Percentiles rank a stretch among this genome's conserved stretches.
These are phyloP conservation scores for Debaryomyces castellii DNA, from an alignment of 805 yeast genomes.

Conservation along the genomic window DNA sequence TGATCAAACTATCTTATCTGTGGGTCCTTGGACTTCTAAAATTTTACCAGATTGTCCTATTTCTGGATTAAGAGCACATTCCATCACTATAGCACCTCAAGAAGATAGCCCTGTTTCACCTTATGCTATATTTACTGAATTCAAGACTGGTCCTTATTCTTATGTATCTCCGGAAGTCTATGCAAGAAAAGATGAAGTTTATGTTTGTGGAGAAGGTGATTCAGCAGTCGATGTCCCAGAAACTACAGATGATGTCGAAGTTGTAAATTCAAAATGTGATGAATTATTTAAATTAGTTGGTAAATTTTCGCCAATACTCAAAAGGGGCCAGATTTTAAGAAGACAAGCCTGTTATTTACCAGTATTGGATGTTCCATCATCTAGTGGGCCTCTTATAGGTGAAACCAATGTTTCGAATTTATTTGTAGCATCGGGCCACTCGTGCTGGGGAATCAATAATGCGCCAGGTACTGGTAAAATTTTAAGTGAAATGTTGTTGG, in stretches of 20 bases:
- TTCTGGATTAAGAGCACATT: constrained; percentile 90
- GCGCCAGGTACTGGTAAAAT: constrained; percentile 97
- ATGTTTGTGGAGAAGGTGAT: constrained; percentile 97
- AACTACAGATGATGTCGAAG: constrained; percentile 90
- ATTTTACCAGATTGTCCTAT: constrained; percentile 92
- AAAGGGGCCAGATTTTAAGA: constrained; percentile 71
- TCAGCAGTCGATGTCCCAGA: constrained; percentile 88
- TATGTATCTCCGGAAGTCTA: constrained; percentile 92
- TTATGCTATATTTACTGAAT: constrained; percentile 90
- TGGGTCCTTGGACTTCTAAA: constrained; percentile 97
- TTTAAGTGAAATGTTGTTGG: constrained; percentile 81
- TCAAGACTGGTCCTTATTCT: constrained; percentile 62
- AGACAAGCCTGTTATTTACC: constrained; percentile 96
- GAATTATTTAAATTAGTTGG: constrained; percentile 81
- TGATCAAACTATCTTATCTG: constrained; percentile 78
- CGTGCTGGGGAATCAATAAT: constrained; percentile 98
- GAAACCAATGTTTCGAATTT: constrained; percentile 83
- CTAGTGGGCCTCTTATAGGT: constrained; percentile 92
- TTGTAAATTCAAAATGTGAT: constrained; percentile 84
- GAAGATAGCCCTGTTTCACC: constrained; percentile 75
- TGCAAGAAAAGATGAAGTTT: constrained; percentile 93
- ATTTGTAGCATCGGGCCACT: constrained; percentile 86
- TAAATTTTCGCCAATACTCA: constrained; percentile 65
- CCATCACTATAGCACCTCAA: constrained; percentile 85
- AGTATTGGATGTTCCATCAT: constrained; percentile 87